Evolutionary conservation across 2,329 filamentous ascomycete species (phyloP), one percentile per base, ranked within the genome.

Genomic region (Aspergillus pseudoterreus): DNA sequence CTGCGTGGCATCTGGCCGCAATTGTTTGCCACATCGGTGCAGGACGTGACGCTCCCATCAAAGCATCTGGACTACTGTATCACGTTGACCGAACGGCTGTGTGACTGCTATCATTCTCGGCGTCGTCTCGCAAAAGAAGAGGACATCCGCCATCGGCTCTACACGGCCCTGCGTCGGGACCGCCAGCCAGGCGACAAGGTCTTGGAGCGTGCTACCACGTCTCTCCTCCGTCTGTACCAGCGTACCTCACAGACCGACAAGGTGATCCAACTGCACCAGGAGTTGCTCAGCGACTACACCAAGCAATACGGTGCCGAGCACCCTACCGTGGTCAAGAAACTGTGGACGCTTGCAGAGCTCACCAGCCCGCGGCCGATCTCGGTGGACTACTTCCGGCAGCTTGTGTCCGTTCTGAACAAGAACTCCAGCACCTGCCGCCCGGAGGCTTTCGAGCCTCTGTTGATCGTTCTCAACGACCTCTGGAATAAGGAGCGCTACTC

Each of bases 41-140:
- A 75, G 30, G 72, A 78, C 51, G 73, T 80, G 1, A 66, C 66
- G 1, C 65, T 78, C 30, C 73, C 76, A 0, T 59, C 65, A 1
- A 68, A 69, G 1, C 71, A 77, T 54, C 63, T 72, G 1, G 71
- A 78, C 12, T 70, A 74, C 52, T 74, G 69, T 4, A 67, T 81
- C 5, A 67, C 75, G 14, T 66, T 80, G 2, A 75, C 77, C 3
- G 71, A 78, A 51, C 68, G 68, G 1, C 68, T 81, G n/a, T 73
- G 72, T 1, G 65, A 75, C 33, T 77, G 73, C 58, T 79, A 81
- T 56, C 62, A 67, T 48, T 61, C 61, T 17, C 67, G 70, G 6
- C 66, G 67, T 17, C 66, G 69, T n/a, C 57, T 62, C 35, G 53
- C 55, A 17, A 71, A 72, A 42, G 69, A 71, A 50, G 70, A 72